phyloP scores from a whole-genome alignment of 2,329 filamentous ascomycete species.

The Scorias spongiosa region DNA sequence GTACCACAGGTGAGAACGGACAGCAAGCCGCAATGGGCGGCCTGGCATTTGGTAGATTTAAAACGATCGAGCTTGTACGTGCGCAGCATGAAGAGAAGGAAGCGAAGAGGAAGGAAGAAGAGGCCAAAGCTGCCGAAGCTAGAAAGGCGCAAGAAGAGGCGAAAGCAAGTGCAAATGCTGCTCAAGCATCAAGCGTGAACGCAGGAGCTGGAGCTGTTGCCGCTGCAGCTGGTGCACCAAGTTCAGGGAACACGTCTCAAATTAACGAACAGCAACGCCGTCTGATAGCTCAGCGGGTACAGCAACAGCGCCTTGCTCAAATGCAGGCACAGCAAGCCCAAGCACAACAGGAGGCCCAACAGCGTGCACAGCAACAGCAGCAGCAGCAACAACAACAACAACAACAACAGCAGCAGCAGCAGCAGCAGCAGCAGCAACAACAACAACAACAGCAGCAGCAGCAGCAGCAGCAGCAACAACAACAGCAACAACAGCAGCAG shows the following conservation, averaged over 20 bases:
- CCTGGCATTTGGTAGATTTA: slow-evolving; percentile 85
- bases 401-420: slow-evolving; percentile 6
- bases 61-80: slow-evolving; percentile 65
- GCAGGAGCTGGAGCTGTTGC: slow-evolving; percentile 29
- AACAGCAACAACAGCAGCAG: slow-evolving; percentile 9
- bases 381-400: slow-evolving; percentile 8
- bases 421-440: slow-evolving; percentile 17
- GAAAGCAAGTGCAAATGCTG: slow-evolving; percentile 34
- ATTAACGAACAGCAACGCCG: slow-evolving; percentile 4
- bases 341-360: slow-evolving; percentile 6
- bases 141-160: slow-evolving; percentile 24
- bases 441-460: neutral
- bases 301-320: slow-evolving; percentile 33
- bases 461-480: slow-evolving; percentile 8
- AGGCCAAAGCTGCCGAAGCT: slow-evolving; percentile 30
- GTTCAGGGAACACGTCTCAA: slow-evolving; percentile 28
- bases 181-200: slow-evolving; percentile 16
- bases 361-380: slow-evolving; percentile 5
- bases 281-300: slow-evolving; percentile 14
- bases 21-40: slow-evolving; percentile 49
- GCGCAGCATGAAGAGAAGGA: slow-evolving; percentile 45
- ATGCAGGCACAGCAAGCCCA: slow-evolving; percentile 26
- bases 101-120: slow-evolving; percentile 41
- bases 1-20: slow-evolving; percentile 55
- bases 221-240: slow-evolving; percentile 32